Evolutionary conservation across 805 yeast species (phyloP), one percentile per base, ranked within the genome.

Genomic region (Ogataea pini): DNA sequence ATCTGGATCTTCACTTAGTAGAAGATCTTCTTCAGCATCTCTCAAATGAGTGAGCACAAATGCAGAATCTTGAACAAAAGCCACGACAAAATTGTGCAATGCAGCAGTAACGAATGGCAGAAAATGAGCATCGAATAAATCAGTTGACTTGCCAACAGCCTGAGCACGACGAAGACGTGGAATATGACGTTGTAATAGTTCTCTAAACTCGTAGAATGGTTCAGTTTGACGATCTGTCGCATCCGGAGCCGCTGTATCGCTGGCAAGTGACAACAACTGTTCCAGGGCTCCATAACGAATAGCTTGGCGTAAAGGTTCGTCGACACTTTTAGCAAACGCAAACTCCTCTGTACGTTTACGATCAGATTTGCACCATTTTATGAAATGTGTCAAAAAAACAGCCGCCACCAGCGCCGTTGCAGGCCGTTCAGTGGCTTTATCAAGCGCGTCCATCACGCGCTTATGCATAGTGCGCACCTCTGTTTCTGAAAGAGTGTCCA

Each of bases 1-100:
- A 16, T 80, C 75, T 17, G 82, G 65, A 32, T 73, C 77, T 47
- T 78, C 81, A 29, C 68, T 62, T 0, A 86, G 64, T 17, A 86
- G 60, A 24, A 82, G 76, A 61, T 86, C 92, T 58, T 86, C 92
- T 62, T 86, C 92, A 9, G 79, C 78, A 58, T 86, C 89, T 54
- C 88, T 77, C 37, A 86, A 73, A 55, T 77, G 79, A 1, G 88
- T 83, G 45, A 86, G 69, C 7, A 86, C 71, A 48, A 83, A 78
- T 1, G 90, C 89, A 22, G 85, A 78, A 58, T 83, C 80, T 10
- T 77, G 72, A 20, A 86, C 79, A 55, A 85, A 83, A 7, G 72
- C 64, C 44, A 73, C 76, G 41, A 83, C 74, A 51, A 84, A 81
- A 0, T 64, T 59, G 56, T 80, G 79, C 37, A 85, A 71, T 5